Percentiles rank a stretch among this genome's conserved stretches.
These are phyloP conservation scores for Elaeis oleifera DNA, from an alignment of 202 grass and related monocot species.

Conservation along the genomic window DNA sequence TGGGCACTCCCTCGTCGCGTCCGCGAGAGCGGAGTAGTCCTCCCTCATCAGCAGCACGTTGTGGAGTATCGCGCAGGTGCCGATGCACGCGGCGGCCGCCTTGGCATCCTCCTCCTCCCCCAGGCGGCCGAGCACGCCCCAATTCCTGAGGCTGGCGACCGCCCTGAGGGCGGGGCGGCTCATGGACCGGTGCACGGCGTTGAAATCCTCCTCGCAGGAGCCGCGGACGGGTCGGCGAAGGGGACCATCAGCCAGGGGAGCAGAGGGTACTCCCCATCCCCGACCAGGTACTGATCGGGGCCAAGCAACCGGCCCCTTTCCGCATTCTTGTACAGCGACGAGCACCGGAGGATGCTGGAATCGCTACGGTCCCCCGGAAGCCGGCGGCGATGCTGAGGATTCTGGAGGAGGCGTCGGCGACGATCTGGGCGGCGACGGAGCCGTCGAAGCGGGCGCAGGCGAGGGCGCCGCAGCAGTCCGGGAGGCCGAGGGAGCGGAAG, in stretches of 20 bases:
- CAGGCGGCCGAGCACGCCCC: conserved; percentile 46
- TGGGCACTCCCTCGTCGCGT: background rate
- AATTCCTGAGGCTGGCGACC: conserved; percentile 51
- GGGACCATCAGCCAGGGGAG: conserved; percentile 75
- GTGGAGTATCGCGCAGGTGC: conserved; percentile 75
- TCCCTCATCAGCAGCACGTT: conserved; percentile 61
- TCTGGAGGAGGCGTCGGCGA: conserved; percentile 46
- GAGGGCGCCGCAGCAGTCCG: conserved; percentile 55
- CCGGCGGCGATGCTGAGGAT: conserved; percentile 50
- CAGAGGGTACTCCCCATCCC: conserved; percentile 43
- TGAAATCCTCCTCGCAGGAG: conserved; percentile 47
- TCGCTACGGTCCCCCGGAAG: conserved; percentile 46
- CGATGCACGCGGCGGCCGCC: conserved; percentile 55
- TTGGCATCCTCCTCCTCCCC: conserved; percentile 45
- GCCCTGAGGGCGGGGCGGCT: conserved; percentile 37
- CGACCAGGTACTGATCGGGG: conserved; percentile 45
- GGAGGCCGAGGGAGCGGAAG: conserved; percentile 11
- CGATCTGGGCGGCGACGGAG: conserved; percentile 40
- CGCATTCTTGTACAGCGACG: conserved; percentile 49
- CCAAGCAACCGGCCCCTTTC: conserved; percentile 42
- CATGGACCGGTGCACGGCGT: conserved; percentile 40
- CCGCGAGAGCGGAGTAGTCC: conserved; percentile 36
- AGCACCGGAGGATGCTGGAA: conserved; percentile 43
- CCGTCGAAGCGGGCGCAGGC: conserved; percentile 49
- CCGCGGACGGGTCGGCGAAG: conserved; percentile 13